These are phyloP conservation scores for Lasiodiplodia gonubiensis DNA, from an alignment of 2,329 filamentous ascomycete species.

Conservation along the genomic window DNA sequence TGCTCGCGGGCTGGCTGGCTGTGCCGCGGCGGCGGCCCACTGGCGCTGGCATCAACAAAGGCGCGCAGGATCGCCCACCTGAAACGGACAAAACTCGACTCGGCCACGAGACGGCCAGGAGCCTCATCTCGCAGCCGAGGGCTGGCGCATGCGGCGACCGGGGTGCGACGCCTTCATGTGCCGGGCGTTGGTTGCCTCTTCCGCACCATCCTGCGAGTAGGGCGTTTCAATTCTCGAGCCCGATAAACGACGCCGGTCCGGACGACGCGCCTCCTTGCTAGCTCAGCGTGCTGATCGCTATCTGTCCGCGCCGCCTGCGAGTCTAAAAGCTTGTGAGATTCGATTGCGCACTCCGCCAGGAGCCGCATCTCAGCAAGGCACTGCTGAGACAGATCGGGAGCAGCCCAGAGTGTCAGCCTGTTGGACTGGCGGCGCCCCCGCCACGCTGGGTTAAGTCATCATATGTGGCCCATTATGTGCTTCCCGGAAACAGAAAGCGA, in stretches of 20 bases:
- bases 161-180: conserved; percentile 19
- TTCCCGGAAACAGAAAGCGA: conserved; percentile 16
- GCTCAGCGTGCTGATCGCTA: conserved; percentile 22
- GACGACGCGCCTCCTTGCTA: conserved; percentile 24
- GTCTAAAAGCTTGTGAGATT: conserved; percentile 24
- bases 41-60: conserved; percentile 17
- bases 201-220: conserved; percentile 20
- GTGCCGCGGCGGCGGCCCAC: neutral
- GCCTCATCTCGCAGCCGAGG: conserved; percentile 26
- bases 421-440: conserved; percentile 6
- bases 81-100: conserved; percentile 28
- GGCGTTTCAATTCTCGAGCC: conserved; percentile 24
- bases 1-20: neutral
- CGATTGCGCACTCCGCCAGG: conserved; percentile 3
- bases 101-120: conserved; percentile 22
- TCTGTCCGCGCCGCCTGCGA: conserved; percentile 16
- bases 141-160: conserved; percentile 22
- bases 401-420: conserved; percentile 13
- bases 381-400: conserved; percentile 10
- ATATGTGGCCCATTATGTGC: conserved; percentile 18
- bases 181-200: conserved; percentile 25
- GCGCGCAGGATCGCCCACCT: conserved; percentile 26
- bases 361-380: conserved; percentile 21
- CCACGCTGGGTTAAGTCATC: conserved; percentile 10
- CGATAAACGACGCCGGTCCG: conserved; percentile 22